phyloP scores from a whole-genome alignment of 257 asterid genomes.

The Gardenia jasminoides region DNA sequence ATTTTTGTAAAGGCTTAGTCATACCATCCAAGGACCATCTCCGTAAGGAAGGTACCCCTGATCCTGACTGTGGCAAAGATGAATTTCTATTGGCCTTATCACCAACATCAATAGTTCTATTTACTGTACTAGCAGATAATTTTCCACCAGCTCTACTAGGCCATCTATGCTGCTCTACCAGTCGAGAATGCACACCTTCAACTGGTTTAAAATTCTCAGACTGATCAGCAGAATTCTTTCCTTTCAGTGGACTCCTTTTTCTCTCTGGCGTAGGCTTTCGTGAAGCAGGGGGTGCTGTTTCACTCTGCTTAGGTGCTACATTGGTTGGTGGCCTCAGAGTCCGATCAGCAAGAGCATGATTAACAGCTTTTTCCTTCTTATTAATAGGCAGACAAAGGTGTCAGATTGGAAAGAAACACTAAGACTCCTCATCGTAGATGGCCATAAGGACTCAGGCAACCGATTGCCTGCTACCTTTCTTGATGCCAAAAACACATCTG shows the following conservation, averaged over 20 bases:
- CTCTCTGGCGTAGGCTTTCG: constrained; percentile 73
- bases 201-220: constrained; percentile 76
- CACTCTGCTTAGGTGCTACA: constrained; percentile 50
- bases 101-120: constrained; percentile 46
- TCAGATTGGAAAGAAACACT: constrained; percentile 64
- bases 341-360: constrained; percentile 45
- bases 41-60: constrained; percentile 42
- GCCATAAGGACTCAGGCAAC: constrained; percentile 75
- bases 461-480: constrained; percentile 47
- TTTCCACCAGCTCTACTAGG: constrained; percentile 54
- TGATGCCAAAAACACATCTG: constrained; percentile 39
- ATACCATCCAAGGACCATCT: constrained; percentile 68
- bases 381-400: constrained; percentile 39
- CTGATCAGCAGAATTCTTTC: constrained; percentile 56
- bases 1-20: constrained; percentile 46
- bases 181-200: constrained; percentile 49
- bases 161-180: constrained; percentile 82
- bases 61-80: constrained; percentile 34
- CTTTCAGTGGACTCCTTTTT: constrained; percentile 66
- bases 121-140: constrained; percentile 34
- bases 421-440: constrained; percentile 70
- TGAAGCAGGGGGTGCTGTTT: constrained; percentile 32
- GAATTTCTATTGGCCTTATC: constrained; percentile 45
- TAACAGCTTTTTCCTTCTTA: constrained; percentile 58
- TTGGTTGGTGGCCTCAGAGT: constrained; percentile 58